Evolutionary conservation across 306 rosid genomes (phyloP), one percentile per base, ranked within the genome.

Genomic region (Quercus variabilis): DNA sequence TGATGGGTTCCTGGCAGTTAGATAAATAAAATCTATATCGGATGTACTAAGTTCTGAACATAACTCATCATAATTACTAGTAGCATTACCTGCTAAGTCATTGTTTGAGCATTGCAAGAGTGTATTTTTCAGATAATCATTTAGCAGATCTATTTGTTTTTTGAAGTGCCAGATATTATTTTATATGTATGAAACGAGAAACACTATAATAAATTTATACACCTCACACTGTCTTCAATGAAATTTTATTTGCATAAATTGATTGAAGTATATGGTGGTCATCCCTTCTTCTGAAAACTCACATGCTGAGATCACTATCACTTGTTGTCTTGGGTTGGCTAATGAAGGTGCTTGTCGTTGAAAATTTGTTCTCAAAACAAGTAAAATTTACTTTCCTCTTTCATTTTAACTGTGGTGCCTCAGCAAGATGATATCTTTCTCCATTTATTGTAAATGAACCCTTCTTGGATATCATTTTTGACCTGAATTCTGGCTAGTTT

Each of bases 171-270:
- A 11, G 35, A 76, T 69, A 33, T 71, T 70, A 49, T 79, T 35
- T 9, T 4, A 35, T 33, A 33, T 51, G 72, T 60, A 56, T 76
- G 52, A 63, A 79, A 54, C 20, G 19, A 71, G 63, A 38, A 69
- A 73, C 33, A 15, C 54, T n/a, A 60, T 19, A 58, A 21, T 26
- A 68, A 13, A 78, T 52, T 38, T 63, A 26, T 55, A 51, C 38
- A 71, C 30, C 18, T 77, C 31, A 51, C 25, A 52, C 15, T 20
- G 4, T 18, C 52, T 35, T 73, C 25, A 17, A 1, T 72, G 73
- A 76, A 76, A 6, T 72, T 79, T 52, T 21, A 19, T 75, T 79
- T 70, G 62, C 64, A 3, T 18, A 21, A 81, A 73, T 59, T 65
- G 60, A 68, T 74, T 69, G 17, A 52, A 73, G 38, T 58, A 57